Base-by-base conservation (phyloP, 345 rosid species). In the Eucalyptus cladocalyx region DNA sequence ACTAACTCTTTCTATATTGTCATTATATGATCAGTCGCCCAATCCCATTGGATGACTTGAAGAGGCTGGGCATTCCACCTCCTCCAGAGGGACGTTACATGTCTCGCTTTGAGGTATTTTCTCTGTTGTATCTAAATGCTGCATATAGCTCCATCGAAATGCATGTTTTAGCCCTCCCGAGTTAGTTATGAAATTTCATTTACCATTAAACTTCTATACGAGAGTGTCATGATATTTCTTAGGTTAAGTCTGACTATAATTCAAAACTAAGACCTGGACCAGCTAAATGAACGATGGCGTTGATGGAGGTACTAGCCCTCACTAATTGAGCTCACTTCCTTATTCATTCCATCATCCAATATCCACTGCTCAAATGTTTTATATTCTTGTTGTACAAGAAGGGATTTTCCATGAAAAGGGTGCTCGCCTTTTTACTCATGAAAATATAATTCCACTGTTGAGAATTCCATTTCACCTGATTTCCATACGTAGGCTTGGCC, bases 71-170 rank as follows among this genome's bases (percentile, higher is more conserved):
- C 72, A 97, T 97, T 91, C 94, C 95, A 80, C 97, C 97, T 86
- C 99, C 98, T 17, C 98, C 98, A n/a, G 99, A 95, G 91, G 98
- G 98, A 92, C 94, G 93, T 90, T 96, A 94, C 91, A 93, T 93
- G 98, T 94, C 96, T 24, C 96, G 95, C 43, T 95, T 91, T 89
- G 91, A 97, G 98, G 99, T 97, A 89, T 87, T 40, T 9, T 80
- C 89, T n/a, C 43, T 17, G 81, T 69, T 69, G 81, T 69, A 69
- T 34, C 81, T 69, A 34, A 15, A 69, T 69, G 11, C 43, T 69
- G 80, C 43, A 69, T 34, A 65, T 34, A 34, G 43, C 81, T 69
- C 43, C 24, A 69, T 69, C 43, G 10, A 69, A 34, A 9, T 69
- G 2, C 81, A 34, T 34, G 81, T 34, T 69, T 69, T 69, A 69